phyloP scores from a whole-genome alignment of 495 filamentous ascomycete genomes.

The Penicillium cosmopolitanum region DNA sequence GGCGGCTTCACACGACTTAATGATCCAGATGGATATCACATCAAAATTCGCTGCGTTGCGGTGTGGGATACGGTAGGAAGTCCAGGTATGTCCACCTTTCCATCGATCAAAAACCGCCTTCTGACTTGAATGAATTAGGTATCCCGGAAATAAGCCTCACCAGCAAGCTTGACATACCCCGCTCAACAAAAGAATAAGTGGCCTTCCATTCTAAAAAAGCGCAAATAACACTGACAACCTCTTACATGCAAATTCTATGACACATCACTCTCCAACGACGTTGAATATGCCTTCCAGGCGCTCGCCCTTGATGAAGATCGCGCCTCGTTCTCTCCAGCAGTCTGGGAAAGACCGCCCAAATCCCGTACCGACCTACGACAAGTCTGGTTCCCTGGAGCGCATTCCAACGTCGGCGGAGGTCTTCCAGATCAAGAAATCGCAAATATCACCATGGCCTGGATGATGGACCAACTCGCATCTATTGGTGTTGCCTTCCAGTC shows the following conservation, averaged over 20 bases:
- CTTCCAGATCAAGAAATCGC: conserved; percentile 62
- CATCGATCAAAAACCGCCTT: background rate
- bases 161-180: conserved; percentile 42
- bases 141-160: conserved; percentile 47
- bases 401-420: conserved; percentile 69
- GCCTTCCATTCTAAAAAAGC: background rate
- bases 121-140: conserved; percentile 23
- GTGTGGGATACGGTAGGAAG: conserved; percentile 68
- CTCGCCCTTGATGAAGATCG: conserved; percentile 74
- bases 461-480: conserved; percentile 68
- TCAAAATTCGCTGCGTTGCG: conserved; percentile 54
- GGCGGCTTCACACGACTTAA: conserved; percentile 41
- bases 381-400: conserved; percentile 73
- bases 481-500: conserved; percentile 61
- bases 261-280: conserved; percentile 56
- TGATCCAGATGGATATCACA: conserved; percentile 39
- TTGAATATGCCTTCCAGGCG: conserved; percentile 74
- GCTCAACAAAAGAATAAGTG: conserved; percentile 51
- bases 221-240: conserved; percentile 12
- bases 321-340: conserved; percentile 62
- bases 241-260: conserved; percentile 58
- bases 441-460: conserved; percentile 71
- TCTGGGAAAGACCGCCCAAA: conserved; percentile 60
- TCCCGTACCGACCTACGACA: conserved; percentile 61
- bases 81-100: conserved; percentile 24